Conservation (phyloP, 179 eudicot species). For the Monotropa hypopitys region DNA sequence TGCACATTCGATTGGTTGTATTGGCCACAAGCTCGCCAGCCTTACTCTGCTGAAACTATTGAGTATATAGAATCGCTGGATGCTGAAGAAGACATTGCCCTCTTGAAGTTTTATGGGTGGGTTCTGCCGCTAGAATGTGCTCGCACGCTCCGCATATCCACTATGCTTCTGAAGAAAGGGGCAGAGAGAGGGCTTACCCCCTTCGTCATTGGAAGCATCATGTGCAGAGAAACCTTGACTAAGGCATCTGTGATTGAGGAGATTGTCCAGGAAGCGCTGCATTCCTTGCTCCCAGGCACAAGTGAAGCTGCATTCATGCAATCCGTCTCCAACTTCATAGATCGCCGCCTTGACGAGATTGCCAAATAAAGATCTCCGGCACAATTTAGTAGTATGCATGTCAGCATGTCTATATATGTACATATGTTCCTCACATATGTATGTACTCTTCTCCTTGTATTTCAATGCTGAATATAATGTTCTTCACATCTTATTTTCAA, state of each 20-base stretch:
- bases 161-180: slow-evolving; percentile 82
- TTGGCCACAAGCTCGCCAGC: slow-evolving; percentile 77
- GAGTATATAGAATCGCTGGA: slow-evolving; percentile 65
- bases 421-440: background rate
- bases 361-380: background rate
- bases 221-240: slow-evolving; percentile 65
- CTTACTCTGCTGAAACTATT: slow-evolving; percentile 47
- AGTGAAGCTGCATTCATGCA: slow-evolving; percentile 53
- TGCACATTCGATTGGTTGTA: slow-evolving; percentile 91
- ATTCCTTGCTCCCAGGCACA: slow-evolving; percentile 41
- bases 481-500: background rate
- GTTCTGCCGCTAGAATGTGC: slow-evolving; percentile 58
- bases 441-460: background rate
- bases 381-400: background rate
- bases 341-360: slow-evolving; percentile 35
- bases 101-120: slow-evolving; percentile 63
- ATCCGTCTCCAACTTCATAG: slow-evolving; percentile 48
- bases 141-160: slow-evolving; percentile 59
- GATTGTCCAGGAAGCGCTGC: slow-evolving; percentile 43
- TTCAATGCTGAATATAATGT: background rate
- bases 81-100: slow-evolving; percentile 57
- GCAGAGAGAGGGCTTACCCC: slow-evolving; percentile 55
- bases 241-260: slow-evolving; percentile 54
- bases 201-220: slow-evolving; percentile 53
- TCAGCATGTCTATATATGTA: background rate